Evolutionary conservation across 2,329 filamentous ascomycete genomes (phyloP).

Genomic region (Aspergillus neoniger): DNA sequence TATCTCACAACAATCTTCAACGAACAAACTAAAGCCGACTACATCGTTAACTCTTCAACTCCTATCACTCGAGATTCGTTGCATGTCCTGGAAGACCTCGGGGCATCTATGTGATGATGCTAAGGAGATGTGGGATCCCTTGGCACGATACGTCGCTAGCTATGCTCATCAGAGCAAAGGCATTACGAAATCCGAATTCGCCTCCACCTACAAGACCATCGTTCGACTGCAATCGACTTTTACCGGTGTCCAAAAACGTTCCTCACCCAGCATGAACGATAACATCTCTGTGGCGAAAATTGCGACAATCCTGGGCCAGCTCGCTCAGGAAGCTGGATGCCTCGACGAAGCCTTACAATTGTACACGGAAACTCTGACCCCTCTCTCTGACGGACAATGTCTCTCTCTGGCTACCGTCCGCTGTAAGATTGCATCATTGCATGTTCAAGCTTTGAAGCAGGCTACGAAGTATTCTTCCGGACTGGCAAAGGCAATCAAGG

Average conservation of each 20-base stretch:
- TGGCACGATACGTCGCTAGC: conserved; percentile 42
- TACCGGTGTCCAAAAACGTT: conserved; percentile 30
- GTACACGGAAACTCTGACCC: conserved; percentile 34
- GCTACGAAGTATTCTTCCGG: conserved; percentile 24
- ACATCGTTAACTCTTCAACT: conserved; percentile 42
- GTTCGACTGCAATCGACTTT: conserved; percentile 37
- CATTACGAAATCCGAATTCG: conserved; percentile 42
- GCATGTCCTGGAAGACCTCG: conserved; percentile 45
- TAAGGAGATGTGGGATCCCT: conserved; percentile 47
- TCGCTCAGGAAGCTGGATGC: conserved; percentile 44
- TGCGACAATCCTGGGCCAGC: conserved; percentile 39
- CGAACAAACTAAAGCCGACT: conserved; percentile 30
- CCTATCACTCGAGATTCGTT: conserved; percentile 44
- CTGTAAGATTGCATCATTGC: conserved; percentile 43
- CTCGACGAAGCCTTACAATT: conserved; percentile 42
- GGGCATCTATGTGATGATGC: conserved; percentile 44
- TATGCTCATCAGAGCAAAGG: conserved; percentile 38
- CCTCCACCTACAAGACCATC: conserved; percentile 38
- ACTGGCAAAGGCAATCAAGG: conserved; percentile 30
- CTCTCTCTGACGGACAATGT: conserved; percentile 34
- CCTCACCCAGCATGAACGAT: conserved; percentile 23
- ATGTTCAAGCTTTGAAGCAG: conserved; percentile 35
- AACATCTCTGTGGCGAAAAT: conserved; percentile 35
- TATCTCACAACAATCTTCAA: conserved; percentile 19
- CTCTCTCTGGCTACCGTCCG: conserved; percentile 39